phyloP scores from a whole-genome alignment of 306 rosid genomes.

The Begonia fuchsioides region DNA sequence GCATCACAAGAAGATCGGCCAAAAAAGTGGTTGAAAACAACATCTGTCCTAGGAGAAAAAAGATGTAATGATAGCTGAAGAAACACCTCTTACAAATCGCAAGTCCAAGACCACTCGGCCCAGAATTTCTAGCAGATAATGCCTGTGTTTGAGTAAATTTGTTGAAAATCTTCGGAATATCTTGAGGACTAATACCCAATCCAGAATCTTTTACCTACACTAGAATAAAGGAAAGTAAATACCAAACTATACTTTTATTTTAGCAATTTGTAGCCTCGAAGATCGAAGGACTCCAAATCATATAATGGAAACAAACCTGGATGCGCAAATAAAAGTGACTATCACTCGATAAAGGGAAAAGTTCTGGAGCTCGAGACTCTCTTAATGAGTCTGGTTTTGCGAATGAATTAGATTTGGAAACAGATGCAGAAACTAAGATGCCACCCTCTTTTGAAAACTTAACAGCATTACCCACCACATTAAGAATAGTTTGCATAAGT shows the following conservation, averaged over 20 bases:
- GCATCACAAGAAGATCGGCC: slow-evolving; percentile 1
- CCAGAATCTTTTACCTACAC: slow-evolving; percentile 81
- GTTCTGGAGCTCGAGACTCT: slow-evolving; percentile 62
- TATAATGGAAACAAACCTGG: slow-evolving; percentile 32
- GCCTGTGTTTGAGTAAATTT: slow-evolving; percentile 80
- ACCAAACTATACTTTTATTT: slow-evolving; percentile 1
- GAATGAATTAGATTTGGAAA: slow-evolving; percentile 24
- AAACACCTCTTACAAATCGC: slow-evolving; percentile 79
- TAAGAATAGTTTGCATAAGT: slow-evolving; percentile 75
- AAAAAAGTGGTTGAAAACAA: too few relatives aligned
- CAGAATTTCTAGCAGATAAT: slow-evolving; percentile 39
- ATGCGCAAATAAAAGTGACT: slow-evolving; percentile 71
- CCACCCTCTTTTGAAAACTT: slow-evolving; percentile 88
- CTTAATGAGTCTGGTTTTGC: slow-evolving; percentile 40
- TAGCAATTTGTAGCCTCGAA: slow-evolving; percentile 6
- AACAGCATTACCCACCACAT: slow-evolving; percentile 91
- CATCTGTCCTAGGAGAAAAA: too few relatives aligned
- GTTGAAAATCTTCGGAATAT: slow-evolving; percentile 70
- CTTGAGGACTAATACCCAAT: slow-evolving; percentile 75
- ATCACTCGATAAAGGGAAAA: slow-evolving; percentile 52
- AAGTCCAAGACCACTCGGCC: slow-evolving; percentile 86
- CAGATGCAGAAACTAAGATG: slow-evolving; percentile 46
- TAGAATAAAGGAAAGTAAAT: slow-evolving; percentile 2
- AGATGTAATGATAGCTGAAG: slow-evolving; percentile 9
- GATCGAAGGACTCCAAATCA: slow-evolving; percentile 7